phyloP scores from a whole-genome alignment of 2,329 filamentous ascomycete species.

The Tolypocladium tropicale region DNA sequence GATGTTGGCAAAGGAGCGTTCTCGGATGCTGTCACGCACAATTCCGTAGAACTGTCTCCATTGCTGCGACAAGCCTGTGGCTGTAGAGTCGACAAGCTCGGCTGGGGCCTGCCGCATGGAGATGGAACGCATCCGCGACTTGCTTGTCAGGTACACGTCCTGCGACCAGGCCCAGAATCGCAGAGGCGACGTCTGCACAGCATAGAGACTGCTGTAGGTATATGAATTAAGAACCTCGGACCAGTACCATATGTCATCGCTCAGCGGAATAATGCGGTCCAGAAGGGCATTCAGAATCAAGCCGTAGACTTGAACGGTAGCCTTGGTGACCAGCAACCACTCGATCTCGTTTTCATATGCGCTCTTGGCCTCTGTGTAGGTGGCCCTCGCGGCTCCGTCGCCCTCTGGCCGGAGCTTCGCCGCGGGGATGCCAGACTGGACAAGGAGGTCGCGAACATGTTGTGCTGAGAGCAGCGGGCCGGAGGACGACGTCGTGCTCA shows the following conservation, averaged over 20 bases:
- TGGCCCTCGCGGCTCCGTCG: slow-evolving; percentile 18
- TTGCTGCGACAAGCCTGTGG: slow-evolving; percentile 32
- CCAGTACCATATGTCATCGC: slow-evolving; percentile 92
- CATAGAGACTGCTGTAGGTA: slow-evolving; percentile 70
- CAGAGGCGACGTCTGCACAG: slow-evolving; percentile 73
- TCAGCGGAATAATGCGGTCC: slow-evolving; percentile 72
- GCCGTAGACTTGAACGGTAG: slow-evolving; percentile 83
- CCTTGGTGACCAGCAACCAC: slow-evolving; percentile 87
- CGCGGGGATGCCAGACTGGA: slow-evolving; percentile 48
- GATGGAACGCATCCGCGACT: slow-evolving; percentile 28
- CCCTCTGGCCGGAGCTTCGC: slow-evolving; percentile 19
- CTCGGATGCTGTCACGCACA: slow-evolving; percentile 63
- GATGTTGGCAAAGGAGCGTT: slow-evolving; percentile 61
- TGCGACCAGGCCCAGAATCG: slow-evolving; percentile 62
- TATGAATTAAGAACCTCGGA: slow-evolving; percentile 76
- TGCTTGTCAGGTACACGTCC: slow-evolving; percentile 58
- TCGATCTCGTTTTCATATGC: slow-evolving; percentile 69
- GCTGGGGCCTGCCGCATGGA: slow-evolving; percentile 17
- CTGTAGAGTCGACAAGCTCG: slow-evolving; percentile 24
- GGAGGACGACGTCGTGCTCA: slow-evolving; percentile 60
- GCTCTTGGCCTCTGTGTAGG: slow-evolving; percentile 21
- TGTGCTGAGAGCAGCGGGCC: slow-evolving; percentile 49
- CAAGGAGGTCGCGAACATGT: slow-evolving; percentile 52
- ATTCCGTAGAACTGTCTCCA: slow-evolving; percentile 71
- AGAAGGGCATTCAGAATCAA: slow-evolving; percentile 66